Evolutionary conservation across 2,329 filamentous ascomycete species (phyloP).

Genomic region (Knufia fluminis): DNA sequence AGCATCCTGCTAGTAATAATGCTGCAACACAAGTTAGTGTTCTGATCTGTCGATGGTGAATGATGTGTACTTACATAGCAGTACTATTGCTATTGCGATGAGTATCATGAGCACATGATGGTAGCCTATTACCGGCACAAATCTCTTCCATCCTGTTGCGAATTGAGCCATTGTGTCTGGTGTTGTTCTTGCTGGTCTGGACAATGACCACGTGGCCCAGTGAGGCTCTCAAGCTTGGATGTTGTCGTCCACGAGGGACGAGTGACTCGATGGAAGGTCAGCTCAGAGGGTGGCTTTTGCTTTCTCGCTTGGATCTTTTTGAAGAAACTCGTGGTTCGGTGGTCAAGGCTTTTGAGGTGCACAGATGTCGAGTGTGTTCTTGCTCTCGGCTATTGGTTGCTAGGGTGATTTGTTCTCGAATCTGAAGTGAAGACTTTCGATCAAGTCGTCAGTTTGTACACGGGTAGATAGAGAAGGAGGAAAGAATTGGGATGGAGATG

Average conservation of each 20-base stretch:
- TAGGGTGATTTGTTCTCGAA: neutral
- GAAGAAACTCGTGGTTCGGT: neutral
- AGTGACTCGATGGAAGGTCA: slow-evolving; percentile 8
- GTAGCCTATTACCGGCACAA: slow-evolving; percentile 57
- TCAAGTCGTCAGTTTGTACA: slow-evolving; percentile 9
- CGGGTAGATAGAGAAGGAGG: slow-evolving; percentile 22
- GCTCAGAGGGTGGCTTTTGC: slow-evolving; percentile 4
- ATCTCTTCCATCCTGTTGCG: slow-evolving; percentile 32
- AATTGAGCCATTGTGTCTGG: slow-evolving; percentile 24
- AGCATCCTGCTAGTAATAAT: slow-evolving; percentile 87
- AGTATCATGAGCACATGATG: slow-evolving; percentile 94
- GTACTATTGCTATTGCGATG: slow-evolving; percentile 84
- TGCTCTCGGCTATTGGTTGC: neutral
- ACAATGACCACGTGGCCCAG: neutral
- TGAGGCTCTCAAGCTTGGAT: slow-evolving; percentile 1
- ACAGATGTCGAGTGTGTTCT: neutral
- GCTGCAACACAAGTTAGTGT: slow-evolving; percentile 44
- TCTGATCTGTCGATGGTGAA: slow-evolving; percentile 12
- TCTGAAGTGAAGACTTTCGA: slow-evolving; percentile 10
- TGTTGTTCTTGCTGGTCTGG: neutral
- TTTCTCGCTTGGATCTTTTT: neutral
- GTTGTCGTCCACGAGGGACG: slow-evolving; percentile 13
- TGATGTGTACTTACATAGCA: slow-evolving; percentile 65
- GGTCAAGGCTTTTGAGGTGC: slow-evolving; percentile 1
- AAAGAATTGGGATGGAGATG: slow-evolving; percentile 27